Percentiles rank a stretch among this genome's conserved stretches.
These are phyloP conservation scores for Neonectria faginata DNA, from an alignment of 2,329 filamentous ascomycete genomes.

Conservation along the genomic window DNA sequence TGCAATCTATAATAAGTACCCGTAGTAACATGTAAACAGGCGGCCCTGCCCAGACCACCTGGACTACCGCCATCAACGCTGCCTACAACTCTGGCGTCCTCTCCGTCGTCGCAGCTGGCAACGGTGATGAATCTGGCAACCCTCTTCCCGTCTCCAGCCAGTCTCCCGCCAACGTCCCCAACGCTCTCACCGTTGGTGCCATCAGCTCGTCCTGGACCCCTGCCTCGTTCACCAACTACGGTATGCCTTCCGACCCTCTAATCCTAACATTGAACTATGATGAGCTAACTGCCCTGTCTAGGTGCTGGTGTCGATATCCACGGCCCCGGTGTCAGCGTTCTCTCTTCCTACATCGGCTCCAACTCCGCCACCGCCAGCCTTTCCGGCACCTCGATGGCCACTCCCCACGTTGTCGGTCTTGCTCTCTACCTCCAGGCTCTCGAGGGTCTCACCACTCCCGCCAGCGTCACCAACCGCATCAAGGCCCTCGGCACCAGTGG, in stretches of 20 bases:
- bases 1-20: no score
- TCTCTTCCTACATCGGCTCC: conserved; percentile 57
- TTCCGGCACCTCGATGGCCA: conserved; percentile 58
- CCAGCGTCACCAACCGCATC: conserved; percentile 57
- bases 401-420: conserved; percentile 56
- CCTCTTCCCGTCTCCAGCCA: conserved; percentile 54
- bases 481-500: conserved; percentile 56
- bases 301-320: conserved; percentile 54
- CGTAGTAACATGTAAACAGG: conserved; percentile 36
- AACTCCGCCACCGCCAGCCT: conserved; percentile 50
- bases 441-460: conserved; percentile 55
- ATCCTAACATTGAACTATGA: not conserved
- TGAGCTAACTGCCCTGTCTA: conserved; percentile 16
- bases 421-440: conserved; percentile 60
- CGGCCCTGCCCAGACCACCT: conserved; percentile 46
- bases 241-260: conserved; percentile 28
- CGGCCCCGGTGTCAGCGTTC: conserved; percentile 55
- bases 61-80: conserved; percentile 57
- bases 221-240: conserved; percentile 63
- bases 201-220: conserved; percentile 53
- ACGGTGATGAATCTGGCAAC: conserved; percentile 47
- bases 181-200: conserved; percentile 63
- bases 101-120: conserved; percentile 61
- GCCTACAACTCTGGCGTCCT: conserved; percentile 56
- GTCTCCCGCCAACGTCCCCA: conserved; percentile 59